Evolutionary conservation across 768 basidiomycete species (phyloP).

Genomic region (Boletus subparvulus): DNA sequence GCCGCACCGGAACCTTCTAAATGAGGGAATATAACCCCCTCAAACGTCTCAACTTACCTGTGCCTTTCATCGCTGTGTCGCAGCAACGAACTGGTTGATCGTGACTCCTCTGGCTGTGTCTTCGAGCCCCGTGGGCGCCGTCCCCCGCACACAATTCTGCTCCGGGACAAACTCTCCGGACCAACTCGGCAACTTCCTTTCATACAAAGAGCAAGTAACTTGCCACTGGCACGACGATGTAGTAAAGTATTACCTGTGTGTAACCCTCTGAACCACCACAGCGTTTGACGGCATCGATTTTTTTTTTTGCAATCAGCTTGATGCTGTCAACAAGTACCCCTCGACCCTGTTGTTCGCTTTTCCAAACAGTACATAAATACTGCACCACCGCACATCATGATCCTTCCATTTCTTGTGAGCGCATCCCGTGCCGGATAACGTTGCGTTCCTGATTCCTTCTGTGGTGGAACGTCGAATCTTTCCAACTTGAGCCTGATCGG

Average conservation of each 20-base stretch:
- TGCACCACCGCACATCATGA: neutral
- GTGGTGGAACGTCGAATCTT: neutral
- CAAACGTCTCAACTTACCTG: neutral
- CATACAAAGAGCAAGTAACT: neutral
- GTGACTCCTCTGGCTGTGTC: slow-evolving; percentile 7
- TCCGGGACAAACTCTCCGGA: neutral
- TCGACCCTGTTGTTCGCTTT: slow-evolving; percentile 10
- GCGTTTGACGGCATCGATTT: neutral
- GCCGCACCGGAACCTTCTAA: neutral
- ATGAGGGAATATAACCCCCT: slow-evolving; percentile 6
- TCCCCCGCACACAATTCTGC: neutral
- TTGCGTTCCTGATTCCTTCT: neutral
- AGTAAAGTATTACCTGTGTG: neutral
- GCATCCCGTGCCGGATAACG: neutral
- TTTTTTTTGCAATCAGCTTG: neutral
- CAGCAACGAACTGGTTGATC: slow-evolving; percentile 3
- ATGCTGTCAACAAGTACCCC: neutral
- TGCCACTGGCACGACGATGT: neutral
- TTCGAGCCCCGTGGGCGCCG: neutral
- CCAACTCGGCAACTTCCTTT: neutral
- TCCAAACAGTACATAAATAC: neutral
- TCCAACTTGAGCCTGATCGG: neutral
- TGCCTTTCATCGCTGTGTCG: neutral
- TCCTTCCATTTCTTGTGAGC: slow-evolving; percentile 11
- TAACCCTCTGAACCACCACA: neutral